Evolutionary conservation across 371 early-diverging fungal genomes (phyloP).

Genomic region (Entomophthora muscae): DNA sequence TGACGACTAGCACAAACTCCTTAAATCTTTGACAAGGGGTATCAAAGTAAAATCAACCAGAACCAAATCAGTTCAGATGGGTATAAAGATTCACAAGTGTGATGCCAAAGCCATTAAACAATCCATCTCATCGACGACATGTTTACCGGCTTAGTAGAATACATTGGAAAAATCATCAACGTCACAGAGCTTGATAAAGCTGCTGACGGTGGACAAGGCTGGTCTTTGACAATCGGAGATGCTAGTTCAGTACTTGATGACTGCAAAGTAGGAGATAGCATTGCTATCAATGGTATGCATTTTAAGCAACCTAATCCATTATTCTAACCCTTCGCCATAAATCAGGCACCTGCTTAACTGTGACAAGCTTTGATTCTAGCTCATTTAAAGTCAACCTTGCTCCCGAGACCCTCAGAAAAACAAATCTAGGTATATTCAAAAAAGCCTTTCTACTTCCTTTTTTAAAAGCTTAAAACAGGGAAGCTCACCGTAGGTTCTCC

Average conservation of each 20-base stretch:
- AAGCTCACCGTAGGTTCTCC: conserved; percentile 52
- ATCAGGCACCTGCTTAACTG: conserved; percentile 84
- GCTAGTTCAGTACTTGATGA: conserved; percentile 56
- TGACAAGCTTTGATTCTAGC: conserved; percentile 68
- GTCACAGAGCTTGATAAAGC: conserved; percentile 45
- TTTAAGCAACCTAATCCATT: too few relatives aligned
- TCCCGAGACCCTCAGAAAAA: conserved; percentile 80
- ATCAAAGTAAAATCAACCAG: too few relatives aligned
- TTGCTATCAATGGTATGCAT: conserved; percentile 80
- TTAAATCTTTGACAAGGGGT: too few relatives aligned
- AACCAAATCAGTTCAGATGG: too few relatives aligned
- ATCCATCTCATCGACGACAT: too few relatives aligned
- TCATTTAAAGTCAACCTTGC: conserved; percentile 81
- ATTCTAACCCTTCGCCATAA: too few relatives aligned
- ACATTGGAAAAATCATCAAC: conserved; percentile 55
- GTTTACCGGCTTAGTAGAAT: conserved; percentile 95
- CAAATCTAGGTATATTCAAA: conserved; percentile 53
- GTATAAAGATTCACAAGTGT: too few relatives aligned
- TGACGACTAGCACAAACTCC: too few relatives aligned
- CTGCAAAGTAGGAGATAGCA: conserved; percentile 86
- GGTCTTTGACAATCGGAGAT: conserved; percentile 59
- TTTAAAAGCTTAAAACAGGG: not conserved
- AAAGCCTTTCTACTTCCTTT: not conserved
- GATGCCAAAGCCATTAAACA: too few relatives aligned
- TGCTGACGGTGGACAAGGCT: conserved; percentile 68